A percentile compares a stretch with the other conserved stretches of the same genome.
These are phyloP conservation scores for Fusarium nanum DNA, from an alignment of 2,329 filamentous ascomycete species.

Conservation along the genomic window DNA sequence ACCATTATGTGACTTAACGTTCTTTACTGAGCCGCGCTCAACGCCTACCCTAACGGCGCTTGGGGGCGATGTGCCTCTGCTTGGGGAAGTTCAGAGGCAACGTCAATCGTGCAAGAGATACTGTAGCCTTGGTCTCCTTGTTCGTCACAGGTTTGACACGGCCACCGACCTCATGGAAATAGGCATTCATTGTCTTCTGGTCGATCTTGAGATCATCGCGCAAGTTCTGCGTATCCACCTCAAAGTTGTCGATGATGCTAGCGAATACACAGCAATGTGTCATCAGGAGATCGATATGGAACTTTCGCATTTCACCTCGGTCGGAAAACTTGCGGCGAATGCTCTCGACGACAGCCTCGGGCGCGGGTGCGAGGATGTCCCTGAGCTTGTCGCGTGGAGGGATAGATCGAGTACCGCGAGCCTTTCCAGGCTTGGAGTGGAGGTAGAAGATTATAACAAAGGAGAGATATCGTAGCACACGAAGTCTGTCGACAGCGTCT, in stretches of 20 bases:
- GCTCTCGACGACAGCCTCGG: conserved; percentile 71
- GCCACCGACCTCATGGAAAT: conserved; percentile 82
- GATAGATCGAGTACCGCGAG: conserved; percentile 62
- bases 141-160: conserved; percentile 70
- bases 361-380: conserved; percentile 66
- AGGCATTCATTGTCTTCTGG: conserved; percentile 75
- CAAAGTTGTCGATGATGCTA: conserved; percentile 78
- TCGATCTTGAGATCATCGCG: conserved; percentile 79
- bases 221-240: conserved; percentile 76
- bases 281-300: conserved; percentile 76
- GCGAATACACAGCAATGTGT: conserved; percentile 79
- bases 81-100: conserved; percentile 88
- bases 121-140: conserved; percentile 68
- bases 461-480: conserved; percentile 69
- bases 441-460: conserved; percentile 67
- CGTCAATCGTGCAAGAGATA: conserved; percentile 74
- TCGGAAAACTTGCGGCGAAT: conserved; percentile 78
- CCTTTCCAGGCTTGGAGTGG: conserved; percentile 58
- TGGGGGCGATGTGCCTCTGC: conserved; percentile 52
- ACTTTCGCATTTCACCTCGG: conserved; percentile 73
- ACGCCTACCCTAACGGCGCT: conserved; percentile 36
- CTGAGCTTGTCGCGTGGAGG: conserved; percentile 72
- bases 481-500: conserved; percentile 64
- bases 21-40: neutral
- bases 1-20: neutral